A percentile compares a stretch with the other conserved stretches of the same genome.
Conservation (phyloP, 805 yeast genomes). For the Kuraishia capsulata region DNA sequence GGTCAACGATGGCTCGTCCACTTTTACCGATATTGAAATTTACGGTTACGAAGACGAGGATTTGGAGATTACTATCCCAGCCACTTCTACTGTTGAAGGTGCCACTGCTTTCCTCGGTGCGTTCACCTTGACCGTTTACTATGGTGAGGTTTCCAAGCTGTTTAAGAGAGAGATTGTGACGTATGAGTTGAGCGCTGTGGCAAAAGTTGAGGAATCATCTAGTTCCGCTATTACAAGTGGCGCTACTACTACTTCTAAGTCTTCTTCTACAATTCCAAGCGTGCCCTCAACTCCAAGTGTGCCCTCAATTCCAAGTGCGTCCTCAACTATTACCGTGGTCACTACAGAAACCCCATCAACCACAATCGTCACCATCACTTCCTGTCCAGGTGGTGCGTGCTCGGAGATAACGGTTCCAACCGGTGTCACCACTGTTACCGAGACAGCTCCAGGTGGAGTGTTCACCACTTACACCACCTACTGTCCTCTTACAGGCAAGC, state of each 20-base stretch:
- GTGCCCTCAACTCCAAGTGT: background rate
- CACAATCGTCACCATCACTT: background rate
- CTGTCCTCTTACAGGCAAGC: background rate
- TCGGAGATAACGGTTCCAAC: background rate
- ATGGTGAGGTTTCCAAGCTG: conserved; percentile 7
- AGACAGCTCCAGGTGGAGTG: background rate
- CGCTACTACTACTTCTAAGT: background rate
- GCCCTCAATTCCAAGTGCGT: background rate
- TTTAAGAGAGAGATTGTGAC: conserved; percentile 13
- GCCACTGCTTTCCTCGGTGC: background rate
- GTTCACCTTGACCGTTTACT: background rate
- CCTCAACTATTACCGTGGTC: background rate
- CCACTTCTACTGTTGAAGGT: background rate
- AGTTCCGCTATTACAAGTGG: conserved; percentile 4
- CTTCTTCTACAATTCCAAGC: background rate
- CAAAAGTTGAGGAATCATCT: conserved; percentile 5
- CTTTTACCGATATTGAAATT: background rate
- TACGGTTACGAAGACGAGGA: background rate
- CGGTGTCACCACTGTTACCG: conserved; percentile 1
- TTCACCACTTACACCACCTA: conserved; percentile 1
- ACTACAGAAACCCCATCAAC: background rate
- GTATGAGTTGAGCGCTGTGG: conserved; percentile 13
- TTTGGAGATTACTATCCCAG: background rate
- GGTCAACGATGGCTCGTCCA: background rate
- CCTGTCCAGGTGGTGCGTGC: conserved; percentile 1